Percentiles rank a stretch among this genome's conserved stretches.
Evolutionary conservation across 1,139 yeast genomes (phyloP).

Genomic region (Magnusiomyces sp.): DNA sequence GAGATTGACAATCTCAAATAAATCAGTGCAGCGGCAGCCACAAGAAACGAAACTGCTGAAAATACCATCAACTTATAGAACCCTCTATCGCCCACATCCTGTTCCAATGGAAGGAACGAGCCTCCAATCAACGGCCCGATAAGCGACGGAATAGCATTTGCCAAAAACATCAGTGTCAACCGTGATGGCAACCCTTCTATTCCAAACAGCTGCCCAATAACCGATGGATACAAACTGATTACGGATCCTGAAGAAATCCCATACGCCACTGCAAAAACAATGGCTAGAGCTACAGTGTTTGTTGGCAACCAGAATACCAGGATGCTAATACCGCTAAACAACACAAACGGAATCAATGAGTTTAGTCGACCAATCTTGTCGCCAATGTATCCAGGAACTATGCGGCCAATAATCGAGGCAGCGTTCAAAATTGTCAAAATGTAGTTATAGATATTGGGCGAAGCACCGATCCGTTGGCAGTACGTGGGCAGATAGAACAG

Average conservation of each 20-base stretch:
- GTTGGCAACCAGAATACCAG: slow-evolving; percentile 27
- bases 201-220: slow-evolving; percentile 39
- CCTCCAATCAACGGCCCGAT: slow-evolving; percentile 44
- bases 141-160: slow-evolving; percentile 43
- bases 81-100: slow-evolving; percentile 14
- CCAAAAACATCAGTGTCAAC: slow-evolving; percentile 49
- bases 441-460: slow-evolving; percentile 19
- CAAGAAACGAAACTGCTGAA: slow-evolving; percentile 20
- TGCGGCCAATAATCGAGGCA: slow-evolving; percentile 42
- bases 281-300: slow-evolving; percentile 17
- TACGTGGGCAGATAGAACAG: slow-evolving; percentile 24
- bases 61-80: slow-evolving; percentile 18
- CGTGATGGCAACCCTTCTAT: slow-evolving; percentile 40
- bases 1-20: not conserved
- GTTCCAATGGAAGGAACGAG: slow-evolving; percentile 29
- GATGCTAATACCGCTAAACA: slow-evolving; percentile 23
- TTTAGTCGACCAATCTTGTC: slow-evolving; percentile 43
- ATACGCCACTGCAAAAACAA: slow-evolving; percentile 37
- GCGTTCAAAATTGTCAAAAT: slow-evolving; percentile 44
- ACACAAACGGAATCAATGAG: slow-evolving; percentile 25
- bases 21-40: not conserved
- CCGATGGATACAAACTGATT: slow-evolving; percentile 35
- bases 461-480: slow-evolving; percentile 8
- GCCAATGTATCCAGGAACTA: slow-evolving; percentile 40
- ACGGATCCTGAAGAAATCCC: slow-evolving; percentile 41